Base-by-base conservation (phyloP, 2,329 filamentous ascomycete species). In the Cercospora beticola region DNA sequence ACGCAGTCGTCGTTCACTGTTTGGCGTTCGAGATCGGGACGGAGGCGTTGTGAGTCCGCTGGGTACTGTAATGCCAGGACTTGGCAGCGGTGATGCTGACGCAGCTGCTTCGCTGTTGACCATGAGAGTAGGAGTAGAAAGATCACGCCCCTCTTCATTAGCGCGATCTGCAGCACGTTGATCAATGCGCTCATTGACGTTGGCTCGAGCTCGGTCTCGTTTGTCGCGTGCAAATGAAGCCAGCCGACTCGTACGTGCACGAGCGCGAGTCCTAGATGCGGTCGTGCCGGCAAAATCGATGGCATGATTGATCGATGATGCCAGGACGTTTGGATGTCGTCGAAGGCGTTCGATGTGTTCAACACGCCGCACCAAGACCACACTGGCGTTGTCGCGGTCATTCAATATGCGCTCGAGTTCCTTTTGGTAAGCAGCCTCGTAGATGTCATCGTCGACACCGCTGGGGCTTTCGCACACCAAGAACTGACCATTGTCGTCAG, bases 341-440 rank as follows among this genome's bases (percentile, higher is more conserved):
- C 71, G 64, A 5, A 74, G 67, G 10, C 68, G 61, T 49, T 72
- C 72, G 9, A 74, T 72, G 64, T 83, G 80, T 66, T 86, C 83
- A 28, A 85, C 83, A 33, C 83, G 79, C 12, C 83, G 78, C 0
- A 81, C 85, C 12, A 85, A 79, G 68, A 90, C 91, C 16, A 92
- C 83, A 18, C 84, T 89, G 0, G 88, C 83, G 36, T 78, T 76
- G 28, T 81, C 78, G 6, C 70, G 70, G 70, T 81, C 76, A 71
- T 82, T 79, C 31, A 86, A 81, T 74, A 97, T 94, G 16, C 90
- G 86, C 68, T 90, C 86, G 30, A 95, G 87, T 80, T 97, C 92
- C 69, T 91, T 87, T 76, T 92, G 88, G 78, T 97, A 97, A 0
- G 94, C 94, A 0, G 87, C 88, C 78, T 97, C 92, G 78, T 97